Evolutionary conservation across 2,329 filamentous ascomycete species (phyloP).

Genomic region (Eutypa lata): DNA sequence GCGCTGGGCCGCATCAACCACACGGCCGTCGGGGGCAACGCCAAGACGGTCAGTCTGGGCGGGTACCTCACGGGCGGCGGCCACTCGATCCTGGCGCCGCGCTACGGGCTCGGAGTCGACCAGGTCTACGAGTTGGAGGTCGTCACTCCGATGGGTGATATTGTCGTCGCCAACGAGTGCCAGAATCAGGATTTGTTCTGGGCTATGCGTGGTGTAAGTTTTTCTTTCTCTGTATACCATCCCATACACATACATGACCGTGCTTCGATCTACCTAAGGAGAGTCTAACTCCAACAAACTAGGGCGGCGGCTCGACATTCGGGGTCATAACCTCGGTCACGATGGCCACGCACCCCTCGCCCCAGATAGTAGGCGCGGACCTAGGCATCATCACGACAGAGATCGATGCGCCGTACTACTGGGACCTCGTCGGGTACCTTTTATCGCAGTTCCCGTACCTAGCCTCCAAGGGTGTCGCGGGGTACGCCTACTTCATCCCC

Average conservation of each 20-base stretch:
- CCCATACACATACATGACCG: too few relatives aligned
- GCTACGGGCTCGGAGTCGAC: constrained; percentile 59
- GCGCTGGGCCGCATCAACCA: constrained; percentile 42
- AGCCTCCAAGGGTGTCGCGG: constrained; percentile 48
- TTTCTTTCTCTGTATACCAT: too few relatives aligned
- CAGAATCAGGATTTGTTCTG: constrained; percentile 59
- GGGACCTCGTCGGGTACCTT: constrained; percentile 44
- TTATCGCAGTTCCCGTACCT: constrained; percentile 44
- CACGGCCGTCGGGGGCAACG: constrained; percentile 52
- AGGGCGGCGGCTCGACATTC: constrained; percentile 60
- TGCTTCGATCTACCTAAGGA: too few relatives aligned
- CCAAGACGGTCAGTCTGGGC: constrained; percentile 54
- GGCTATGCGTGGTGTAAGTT: constrained; percentile 56
- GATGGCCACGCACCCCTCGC: constrained; percentile 45
- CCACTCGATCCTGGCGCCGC: constrained; percentile 50
- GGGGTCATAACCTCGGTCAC: constrained; percentile 58
- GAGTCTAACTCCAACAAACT: too few relatives aligned
- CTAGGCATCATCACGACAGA: constrained; percentile 27
- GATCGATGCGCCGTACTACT: constrained; percentile 34
- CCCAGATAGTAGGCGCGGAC: constrained; percentile 17
- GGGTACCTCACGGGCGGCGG: constrained; percentile 62
- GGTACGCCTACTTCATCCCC: constrained; percentile 41
- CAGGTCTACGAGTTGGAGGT: constrained; percentile 58
- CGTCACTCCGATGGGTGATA: constrained; percentile 48
- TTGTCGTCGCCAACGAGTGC: constrained; percentile 49